These are phyloP conservation scores for Pisolithus sp. DNA, from an alignment of 768 basidiomycete genomes.

Conservation along the genomic window DNA sequence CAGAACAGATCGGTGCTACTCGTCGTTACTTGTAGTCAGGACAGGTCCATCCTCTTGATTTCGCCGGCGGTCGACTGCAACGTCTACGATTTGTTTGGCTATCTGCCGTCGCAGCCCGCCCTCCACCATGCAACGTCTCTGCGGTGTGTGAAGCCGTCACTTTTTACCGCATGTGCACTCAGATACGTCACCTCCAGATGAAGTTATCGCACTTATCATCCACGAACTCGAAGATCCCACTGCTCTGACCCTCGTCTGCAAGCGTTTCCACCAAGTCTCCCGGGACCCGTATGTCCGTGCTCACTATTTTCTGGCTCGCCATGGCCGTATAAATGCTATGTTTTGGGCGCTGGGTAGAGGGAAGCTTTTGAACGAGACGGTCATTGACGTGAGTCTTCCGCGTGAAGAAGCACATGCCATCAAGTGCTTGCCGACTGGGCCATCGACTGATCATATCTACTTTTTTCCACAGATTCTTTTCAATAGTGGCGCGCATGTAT, in stretches of 20 bases:
- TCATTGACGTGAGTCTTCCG: constrained; percentile 56
- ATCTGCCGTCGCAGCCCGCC: not conserved
- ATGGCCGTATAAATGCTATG: constrained; percentile 63
- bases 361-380: constrained; percentile 53
- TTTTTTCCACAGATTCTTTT: constrained; percentile 51
- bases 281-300: constrained; percentile 72
- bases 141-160: constrained; percentile 41
- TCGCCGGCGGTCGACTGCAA: not conserved
- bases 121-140: constrained; percentile 54
- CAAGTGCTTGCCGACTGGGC: constrained; percentile 8
- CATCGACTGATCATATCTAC: constrained; percentile 23
- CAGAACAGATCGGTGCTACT: not conserved
- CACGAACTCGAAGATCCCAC: constrained; percentile 65
- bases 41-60: constrained; percentile 3
- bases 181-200: constrained; percentile 31
- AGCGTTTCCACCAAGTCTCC: constrained; percentile 55
- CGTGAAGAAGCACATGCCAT: constrained; percentile 15
- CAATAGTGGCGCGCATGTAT: constrained; percentile 69
- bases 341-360: constrained; percentile 73
- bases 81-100: not conserved
- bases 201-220: constrained; percentile 68
- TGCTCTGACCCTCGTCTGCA: constrained; percentile 49
- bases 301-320: constrained; percentile 69
- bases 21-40: constrained; percentile 1
- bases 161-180: constrained; percentile 5